Conservation (phyloP, 148 eudicot genomes). For the Pharnaceum exiguum region DNA sequence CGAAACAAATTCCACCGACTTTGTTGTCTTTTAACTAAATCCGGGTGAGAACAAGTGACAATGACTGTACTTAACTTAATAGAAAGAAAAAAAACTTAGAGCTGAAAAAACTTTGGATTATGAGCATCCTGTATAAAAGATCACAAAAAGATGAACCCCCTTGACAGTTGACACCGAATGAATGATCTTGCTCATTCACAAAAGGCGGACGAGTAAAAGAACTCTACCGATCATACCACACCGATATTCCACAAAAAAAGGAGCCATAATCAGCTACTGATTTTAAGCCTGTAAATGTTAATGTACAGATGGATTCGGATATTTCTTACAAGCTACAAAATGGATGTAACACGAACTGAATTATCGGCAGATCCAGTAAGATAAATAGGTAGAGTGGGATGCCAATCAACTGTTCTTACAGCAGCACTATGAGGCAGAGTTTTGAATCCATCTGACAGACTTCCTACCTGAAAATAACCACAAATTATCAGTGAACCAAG, state of each 20-base stretch:
- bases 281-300: too few species aligned
- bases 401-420: constrained; percentile 57
- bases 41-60: too few species aligned
- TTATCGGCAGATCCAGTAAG: constrained; percentile 66
- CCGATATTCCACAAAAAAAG: not conserved
- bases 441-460: constrained; percentile 28
- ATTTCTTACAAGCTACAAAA: constrained; percentile 29
- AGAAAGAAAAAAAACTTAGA: too few species aligned
- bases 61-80: too few species aligned
- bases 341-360: constrained; percentile 56
- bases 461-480: constrained; percentile 44
- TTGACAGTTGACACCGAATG: too few species aligned
- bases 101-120: too few species aligned
- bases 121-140: too few species aligned
- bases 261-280: not conserved
- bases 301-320: constrained; percentile 11
- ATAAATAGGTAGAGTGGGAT: constrained; percentile 55
- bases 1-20: too few species aligned
- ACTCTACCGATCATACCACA: not conserved
- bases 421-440: constrained; percentile 36
- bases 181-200: too few species aligned
- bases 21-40: too few species aligned
- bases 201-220: not conserved
- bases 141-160: too few species aligned
- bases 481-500: constrained; percentile 6